Base-by-base conservation (phyloP, 1,139 yeast species). In the Suhomyces yuchorum region DNA sequence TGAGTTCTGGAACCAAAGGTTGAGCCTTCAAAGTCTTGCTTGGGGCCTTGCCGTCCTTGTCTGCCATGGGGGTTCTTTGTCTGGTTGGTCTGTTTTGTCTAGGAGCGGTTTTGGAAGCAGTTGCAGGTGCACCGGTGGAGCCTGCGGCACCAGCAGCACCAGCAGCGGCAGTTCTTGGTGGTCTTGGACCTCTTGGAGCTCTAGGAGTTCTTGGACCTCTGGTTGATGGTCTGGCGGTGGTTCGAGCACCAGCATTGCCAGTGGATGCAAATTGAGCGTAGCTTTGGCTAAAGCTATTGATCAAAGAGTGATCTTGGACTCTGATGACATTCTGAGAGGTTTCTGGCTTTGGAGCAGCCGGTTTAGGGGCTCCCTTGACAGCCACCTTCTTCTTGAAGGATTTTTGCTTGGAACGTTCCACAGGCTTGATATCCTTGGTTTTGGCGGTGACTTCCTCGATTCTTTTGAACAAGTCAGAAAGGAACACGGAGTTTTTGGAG, bases 381-480 rank as follows among this genome's bases (percentile, higher is more conserved):
- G 37, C 24, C 8, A 45, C 35, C 30, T 43, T 50, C 36, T 44
- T 43, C 39, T 46, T 48, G 22, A 40, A 43, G 38, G 44, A 42
- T 22, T 42, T 30, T 12, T 45, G 38, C 43, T 48, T 49, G 24
- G 56, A 47, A 35, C 51, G 51, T n/a, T 48, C 46, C 12, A 44
- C 46, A 15, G 43, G 49, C 44, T 48, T 48, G 43, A 48, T 44
- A 15, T 46, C 48, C 33, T 48, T 50, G 38, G 58, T 49, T 43
- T 57, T 62, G 47, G 61, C 48, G 24, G 68, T 65, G 49, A 69
- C 67, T 34, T 53, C 51, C 48, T 72, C 75, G 49, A 72, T 68
- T 55, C 74, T 59, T 49, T 65, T 66, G 61, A 72, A 66, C 51
- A 72, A 61, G 36, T 63, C 67, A 32, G 67, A 60, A 53, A 71